Evolutionary conservation across 176 grass and related monocot genomes (phyloP).

Genomic region (Avena sativa): DNA sequence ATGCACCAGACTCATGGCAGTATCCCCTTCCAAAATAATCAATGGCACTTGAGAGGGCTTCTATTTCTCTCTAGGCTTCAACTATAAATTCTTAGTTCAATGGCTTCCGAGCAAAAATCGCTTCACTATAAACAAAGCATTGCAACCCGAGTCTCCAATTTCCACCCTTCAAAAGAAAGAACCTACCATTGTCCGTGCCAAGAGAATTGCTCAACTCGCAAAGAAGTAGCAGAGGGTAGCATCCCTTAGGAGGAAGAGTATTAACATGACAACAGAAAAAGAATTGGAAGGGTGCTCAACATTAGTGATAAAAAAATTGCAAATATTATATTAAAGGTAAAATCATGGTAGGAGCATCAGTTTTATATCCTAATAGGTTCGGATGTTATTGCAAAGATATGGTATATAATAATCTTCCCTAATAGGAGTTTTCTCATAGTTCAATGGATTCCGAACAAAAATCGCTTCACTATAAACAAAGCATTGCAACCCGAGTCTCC

Average conservation of each 20-base stretch:
- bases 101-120: neutral
- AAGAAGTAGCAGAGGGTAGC: too few relatives aligned
- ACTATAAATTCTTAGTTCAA: neutral
- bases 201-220: neutral
- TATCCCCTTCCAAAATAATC: slow-evolving; percentile 21
- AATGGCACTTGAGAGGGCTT: neutral
- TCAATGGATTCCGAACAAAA: neutral
- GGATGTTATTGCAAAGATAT: too few relatives aligned
- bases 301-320: too few relatives aligned
- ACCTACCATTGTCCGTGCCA: slow-evolving; percentile 17
- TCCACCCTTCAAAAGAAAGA: neutral
- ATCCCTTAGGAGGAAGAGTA: too few relatives aligned
- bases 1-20: neutral
- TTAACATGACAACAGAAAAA: too few relatives aligned
- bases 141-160: neutral
- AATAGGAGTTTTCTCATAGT: too few relatives aligned
- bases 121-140: slow-evolving; percentile 25
- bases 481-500: neutral
- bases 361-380: too few relatives aligned
- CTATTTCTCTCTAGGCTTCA: neutral
- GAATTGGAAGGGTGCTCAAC: too few relatives aligned
- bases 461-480: slow-evolving; percentile 28
- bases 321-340: too few relatives aligned
- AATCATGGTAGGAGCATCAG: too few relatives aligned
- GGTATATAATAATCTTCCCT: too few relatives aligned